A percentile compares a stretch with the other conserved stretches of the same genome.
Conservation (phyloP, 495 filamentous ascomycete genomes). For the Penicillium paxilli region DNA sequence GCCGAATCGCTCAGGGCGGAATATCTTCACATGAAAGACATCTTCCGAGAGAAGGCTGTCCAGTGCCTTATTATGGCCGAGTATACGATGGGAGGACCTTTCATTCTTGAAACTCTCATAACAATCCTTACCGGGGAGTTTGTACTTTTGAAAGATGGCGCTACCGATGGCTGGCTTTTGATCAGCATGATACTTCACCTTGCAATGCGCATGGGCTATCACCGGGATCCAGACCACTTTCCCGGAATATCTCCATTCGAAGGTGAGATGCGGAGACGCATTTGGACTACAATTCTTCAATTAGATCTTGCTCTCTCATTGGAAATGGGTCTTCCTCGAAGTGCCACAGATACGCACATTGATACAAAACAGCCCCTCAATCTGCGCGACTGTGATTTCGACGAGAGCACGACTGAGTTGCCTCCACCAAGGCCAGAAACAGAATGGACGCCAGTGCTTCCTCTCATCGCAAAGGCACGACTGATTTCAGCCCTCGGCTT, state of each 20-base stretch:
- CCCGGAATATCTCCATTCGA: slow-evolving; percentile 49
- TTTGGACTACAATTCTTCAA: slow-evolving; percentile 51
- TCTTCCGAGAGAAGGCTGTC: slow-evolving; percentile 25
- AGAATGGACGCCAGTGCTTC: too few relatives aligned
- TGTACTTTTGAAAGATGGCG: slow-evolving; percentile 19
- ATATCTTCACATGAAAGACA: too few relatives aligned
- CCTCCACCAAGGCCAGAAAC: slow-evolving; percentile 28
- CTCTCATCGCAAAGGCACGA: too few relatives aligned
- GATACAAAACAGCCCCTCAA: slow-evolving; percentile 40
- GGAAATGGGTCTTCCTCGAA: slow-evolving; percentile 38
- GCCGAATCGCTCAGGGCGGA: too few relatives aligned
- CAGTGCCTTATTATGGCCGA: slow-evolving; percentile 32
- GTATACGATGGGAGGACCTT: slow-evolving; percentile 24
- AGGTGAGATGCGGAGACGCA: slow-evolving; percentile 55
- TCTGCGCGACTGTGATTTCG: slow-evolving; percentile 29
- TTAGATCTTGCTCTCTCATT: slow-evolving; percentile 46
- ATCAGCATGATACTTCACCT: slow-evolving; percentile 34
- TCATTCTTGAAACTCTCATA: slow-evolving; percentile 30
- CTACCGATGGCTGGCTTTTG: slow-evolving; percentile 35
- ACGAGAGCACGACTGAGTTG: slow-evolving; percentile 22
- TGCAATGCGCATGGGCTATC: slow-evolving; percentile 47
- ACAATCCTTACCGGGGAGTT: slow-evolving; percentile 18
- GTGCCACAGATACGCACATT: slow-evolving; percentile 28
- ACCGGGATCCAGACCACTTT: slow-evolving; percentile 45
- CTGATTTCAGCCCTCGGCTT: too few relatives aligned